Conservation (phyloP, 352 stramenopile species). For the Phytophthora pisi region DNA sequence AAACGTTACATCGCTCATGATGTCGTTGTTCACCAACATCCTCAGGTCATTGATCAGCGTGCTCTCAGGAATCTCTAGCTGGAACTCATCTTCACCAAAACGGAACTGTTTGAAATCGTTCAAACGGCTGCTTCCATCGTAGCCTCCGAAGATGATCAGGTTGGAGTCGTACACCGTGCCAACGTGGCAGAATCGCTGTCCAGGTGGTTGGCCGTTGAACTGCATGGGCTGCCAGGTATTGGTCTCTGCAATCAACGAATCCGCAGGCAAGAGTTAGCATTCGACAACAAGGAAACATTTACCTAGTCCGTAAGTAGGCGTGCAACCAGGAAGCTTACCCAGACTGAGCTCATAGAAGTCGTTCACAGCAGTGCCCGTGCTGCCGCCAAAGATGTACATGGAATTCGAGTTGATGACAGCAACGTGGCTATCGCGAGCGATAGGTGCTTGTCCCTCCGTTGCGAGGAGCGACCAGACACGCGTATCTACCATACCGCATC, state of each 20-base stretch:
- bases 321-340: constrained; percentile 32
- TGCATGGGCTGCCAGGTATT: constrained; percentile 77
- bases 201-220: constrained; percentile 82
- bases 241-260: constrained; percentile 38
- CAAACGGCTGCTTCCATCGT: constrained; percentile 94
- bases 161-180: constrained; percentile 91
- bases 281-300: neutral
- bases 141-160: constrained; percentile 96
- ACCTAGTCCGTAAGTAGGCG: neutral
- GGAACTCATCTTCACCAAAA: constrained; percentile 81
- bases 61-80: constrained; percentile 87
- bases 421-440: constrained; percentile 97
- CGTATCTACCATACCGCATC: constrained; percentile 43
- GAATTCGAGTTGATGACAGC: constrained; percentile 93
- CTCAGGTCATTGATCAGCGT: constrained; percentile 79
- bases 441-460: constrained; percentile 90
- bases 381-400: constrained; percentile 97
- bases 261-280: neutral
- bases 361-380: constrained; percentile 96
- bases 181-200: constrained; percentile 97
- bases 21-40: constrained; percentile 80
- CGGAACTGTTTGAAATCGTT: constrained; percentile 96
- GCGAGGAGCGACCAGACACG: constrained; percentile 91
- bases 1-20: constrained; percentile 91
- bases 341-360: constrained; percentile 97